phyloP scores from a whole-genome alignment of 1,139 yeast species.

The Candida gigantensis region DNA sequence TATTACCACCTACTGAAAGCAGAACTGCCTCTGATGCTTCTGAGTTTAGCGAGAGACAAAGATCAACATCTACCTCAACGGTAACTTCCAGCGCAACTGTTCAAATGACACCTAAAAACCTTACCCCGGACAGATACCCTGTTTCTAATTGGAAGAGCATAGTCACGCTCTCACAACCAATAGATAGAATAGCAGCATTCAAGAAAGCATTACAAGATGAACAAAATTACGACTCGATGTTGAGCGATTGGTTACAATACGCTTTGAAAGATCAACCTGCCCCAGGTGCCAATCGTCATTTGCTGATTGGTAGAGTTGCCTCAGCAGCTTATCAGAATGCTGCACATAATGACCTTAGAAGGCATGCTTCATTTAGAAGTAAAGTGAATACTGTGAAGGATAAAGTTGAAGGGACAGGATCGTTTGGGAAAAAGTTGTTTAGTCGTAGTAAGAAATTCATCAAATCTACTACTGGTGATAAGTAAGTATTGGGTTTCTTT shows the following conservation, averaged over 20 bases:
- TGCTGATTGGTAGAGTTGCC: constrained; percentile 48
- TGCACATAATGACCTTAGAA: constrained; percentile 43
- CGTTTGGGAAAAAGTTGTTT: constrained; percentile 45
- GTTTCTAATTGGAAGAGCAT: constrained; percentile 48
- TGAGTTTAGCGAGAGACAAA: constrained; percentile 3
- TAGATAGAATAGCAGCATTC: constrained; percentile 41
- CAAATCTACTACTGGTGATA: constrained; percentile 18
- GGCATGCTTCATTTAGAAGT: constrained; percentile 45
- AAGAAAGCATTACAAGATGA: constrained; percentile 46
- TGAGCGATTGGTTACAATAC: constrained; percentile 47
- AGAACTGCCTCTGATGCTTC: constrained; percentile 11
- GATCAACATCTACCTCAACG: constrained; percentile 7
- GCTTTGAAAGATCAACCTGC: constrained; percentile 35
- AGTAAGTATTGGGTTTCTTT: no score
- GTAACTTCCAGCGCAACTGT: constrained; percentile 1
- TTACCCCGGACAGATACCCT: constrained; percentile 25
- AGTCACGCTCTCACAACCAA: constrained; percentile 43
- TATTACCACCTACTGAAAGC: constrained; percentile 17
- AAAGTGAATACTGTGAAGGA: constrained; percentile 46
- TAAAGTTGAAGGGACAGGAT: constrained; percentile 44
- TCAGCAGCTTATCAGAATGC: constrained; percentile 51
- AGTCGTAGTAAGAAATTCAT: constrained; percentile 44
- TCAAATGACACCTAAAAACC: background rate
- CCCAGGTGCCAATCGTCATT: constrained; percentile 30
- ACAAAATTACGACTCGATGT: constrained; percentile 43